Evolutionary conservation across 2,329 filamentous ascomycete genomes (phyloP).

Genomic region (Calonectria hawksworthii): DNA sequence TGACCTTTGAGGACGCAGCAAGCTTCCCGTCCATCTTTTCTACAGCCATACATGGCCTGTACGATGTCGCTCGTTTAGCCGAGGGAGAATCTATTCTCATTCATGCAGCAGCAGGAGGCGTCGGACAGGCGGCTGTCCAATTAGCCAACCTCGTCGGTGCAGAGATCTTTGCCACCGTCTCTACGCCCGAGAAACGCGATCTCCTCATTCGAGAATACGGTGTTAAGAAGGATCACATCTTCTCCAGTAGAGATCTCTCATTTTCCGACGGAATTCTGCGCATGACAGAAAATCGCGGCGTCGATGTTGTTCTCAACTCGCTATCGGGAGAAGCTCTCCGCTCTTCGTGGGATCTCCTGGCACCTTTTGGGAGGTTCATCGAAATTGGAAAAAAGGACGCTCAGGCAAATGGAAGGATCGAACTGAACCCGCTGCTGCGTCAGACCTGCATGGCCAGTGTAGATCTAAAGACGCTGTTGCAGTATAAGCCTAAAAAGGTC

Average conservation of each 20-base stretch:
- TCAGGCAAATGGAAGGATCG: slow-evolving; percentile 3
- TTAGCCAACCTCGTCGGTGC: slow-evolving; percentile 38
- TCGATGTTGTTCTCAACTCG: slow-evolving; percentile 49
- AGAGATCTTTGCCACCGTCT: slow-evolving; percentile 49
- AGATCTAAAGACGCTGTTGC: background rate
- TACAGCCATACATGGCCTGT: slow-evolving; percentile 10
- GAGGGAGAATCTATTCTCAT: slow-evolving; percentile 47
- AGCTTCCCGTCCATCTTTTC: slow-evolving; percentile 3
- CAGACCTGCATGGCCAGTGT: slow-evolving; percentile 3
- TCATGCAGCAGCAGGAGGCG: slow-evolving; percentile 48
- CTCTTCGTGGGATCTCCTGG: slow-evolving; percentile 48
- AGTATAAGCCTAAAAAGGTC: slow-evolving; percentile 4
- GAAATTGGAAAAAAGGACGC: slow-evolving; percentile 51
- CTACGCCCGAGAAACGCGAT: slow-evolving; percentile 45
- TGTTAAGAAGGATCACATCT: slow-evolving; percentile 48
- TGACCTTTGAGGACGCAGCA: slow-evolving; percentile 36
- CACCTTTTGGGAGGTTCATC: slow-evolving; percentile 49
- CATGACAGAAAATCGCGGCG: slow-evolving; percentile 40
- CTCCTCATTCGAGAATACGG: slow-evolving; percentile 43
- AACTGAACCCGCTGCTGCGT: slow-evolving; percentile 50
- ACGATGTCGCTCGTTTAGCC: background rate
- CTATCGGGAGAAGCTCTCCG: slow-evolving; percentile 44
- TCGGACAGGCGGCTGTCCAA: slow-evolving; percentile 48
- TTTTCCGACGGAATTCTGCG: slow-evolving; percentile 44
- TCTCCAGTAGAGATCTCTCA: slow-evolving; percentile 42